Evolutionary conservation across 1,139 yeast species (phyloP), one percentile per base, ranked within the genome.

Genomic region (Debaryomyces sp.): DNA sequence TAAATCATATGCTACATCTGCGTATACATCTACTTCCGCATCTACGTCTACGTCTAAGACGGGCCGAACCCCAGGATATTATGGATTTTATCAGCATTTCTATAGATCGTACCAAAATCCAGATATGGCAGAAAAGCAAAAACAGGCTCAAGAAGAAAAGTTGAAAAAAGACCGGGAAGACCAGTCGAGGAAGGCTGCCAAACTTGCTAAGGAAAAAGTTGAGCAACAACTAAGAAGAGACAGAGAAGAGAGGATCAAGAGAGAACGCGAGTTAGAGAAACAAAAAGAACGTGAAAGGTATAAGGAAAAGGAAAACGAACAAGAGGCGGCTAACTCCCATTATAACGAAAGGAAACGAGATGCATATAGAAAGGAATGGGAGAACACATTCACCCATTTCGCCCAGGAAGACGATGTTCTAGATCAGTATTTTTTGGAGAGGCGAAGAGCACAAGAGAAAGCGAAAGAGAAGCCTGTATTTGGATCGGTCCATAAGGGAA

Each of bases 341-440:
- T 60, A 61, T 50, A 49, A 43, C 26, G 60, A 59, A 42, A 44
- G 62, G 22, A 58, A 54, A 44, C 53, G 52, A 37, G 57, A 57
- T 37, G 61, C 61, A n/a, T 56, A 56, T 44, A 45, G 57, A 22
- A 60, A 59, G n/a, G 64, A 59, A 40, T 61, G 66, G 65, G 54
- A 58, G 17, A 58, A 58, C 45, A 58, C 62, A 7, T 53, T 56
- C 23, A 53, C 50, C 39, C 44, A 53, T 12, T 51, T 54, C 22
- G 36, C 32, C 18, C 49, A 35, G 32, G 45, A 38, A 35, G 58
- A 53, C 8, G 62, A 58, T 46, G 49, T 43, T 9, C 30, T 47
- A 26, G 45, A 48, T 33, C 43, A 46, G n/a, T 39, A 46, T 33
- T 40, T 37, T 24, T 24, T 10, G 15, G 41, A 38, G 18, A 29